Evolutionary conservation across 306 rosid species (phyloP).

Genomic region (Erythrophleum fordii): DNA sequence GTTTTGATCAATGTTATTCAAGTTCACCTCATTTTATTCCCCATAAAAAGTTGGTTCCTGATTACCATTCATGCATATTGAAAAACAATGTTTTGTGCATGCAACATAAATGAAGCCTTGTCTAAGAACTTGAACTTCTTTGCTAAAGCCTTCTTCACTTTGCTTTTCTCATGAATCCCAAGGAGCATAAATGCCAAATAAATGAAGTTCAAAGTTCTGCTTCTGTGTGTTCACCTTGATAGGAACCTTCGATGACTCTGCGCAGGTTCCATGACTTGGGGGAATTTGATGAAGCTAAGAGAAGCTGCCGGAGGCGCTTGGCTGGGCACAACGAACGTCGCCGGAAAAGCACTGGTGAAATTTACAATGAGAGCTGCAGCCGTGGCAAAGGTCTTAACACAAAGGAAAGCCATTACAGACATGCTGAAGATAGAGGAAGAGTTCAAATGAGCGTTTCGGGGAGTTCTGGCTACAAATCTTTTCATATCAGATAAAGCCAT

Average conservation of each 20-base stretch:
- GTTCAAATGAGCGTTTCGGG: conserved; percentile 58
- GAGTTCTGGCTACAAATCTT: conserved; percentile 64
- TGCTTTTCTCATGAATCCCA: not conserved
- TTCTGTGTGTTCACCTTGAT: not conserved
- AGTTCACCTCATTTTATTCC: not conserved
- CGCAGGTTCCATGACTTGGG: conserved; percentile 88
- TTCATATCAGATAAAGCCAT: conserved; percentile 59
- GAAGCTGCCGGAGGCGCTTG: conserved; percentile 88
- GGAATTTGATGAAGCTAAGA: conserved; percentile 88
- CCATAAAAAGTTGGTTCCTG: conserved; percentile 3
- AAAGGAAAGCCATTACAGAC: conserved; percentile 57
- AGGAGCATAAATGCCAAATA: not conserved
- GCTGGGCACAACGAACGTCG: conserved; percentile 95
- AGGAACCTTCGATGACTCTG: conserved; percentile 4
- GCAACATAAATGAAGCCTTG: not conserved
- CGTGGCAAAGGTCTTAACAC: conserved; percentile 51
- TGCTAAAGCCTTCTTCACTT: conserved; percentile 16
- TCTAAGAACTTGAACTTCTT: conserved; percentile 21
- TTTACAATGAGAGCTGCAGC: conserved; percentile 56
- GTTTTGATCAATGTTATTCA: not conserved
- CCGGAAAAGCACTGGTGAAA: conserved; percentile 65
- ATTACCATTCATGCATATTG: not conserved
- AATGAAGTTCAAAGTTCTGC: not conserved
- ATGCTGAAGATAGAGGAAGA: conserved; percentile 55
- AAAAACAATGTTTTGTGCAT: conserved; percentile 1